Base-by-base conservation (phyloP, 2,329 filamentous ascomycete species). In the Phaeosphaeria sp. region DNA sequence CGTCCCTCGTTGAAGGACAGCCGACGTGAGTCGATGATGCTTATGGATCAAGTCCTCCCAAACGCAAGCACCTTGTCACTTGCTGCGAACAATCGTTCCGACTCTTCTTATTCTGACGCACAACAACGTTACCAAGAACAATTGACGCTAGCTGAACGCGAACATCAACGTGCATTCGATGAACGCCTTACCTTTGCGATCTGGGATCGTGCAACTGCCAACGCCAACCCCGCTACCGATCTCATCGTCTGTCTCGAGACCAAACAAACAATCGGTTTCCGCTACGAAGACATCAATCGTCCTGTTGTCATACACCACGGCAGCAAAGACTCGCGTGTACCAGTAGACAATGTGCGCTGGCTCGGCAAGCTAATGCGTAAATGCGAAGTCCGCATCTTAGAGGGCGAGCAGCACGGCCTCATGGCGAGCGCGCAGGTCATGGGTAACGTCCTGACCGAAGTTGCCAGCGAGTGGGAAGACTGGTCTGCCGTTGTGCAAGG, bases 341-440 rank as follows among this genome's bases (percentile, higher is more conserved):
- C 95, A 0, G 90, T 97, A 15, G 95, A 97, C 56, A 99, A 99
- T 71, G 92, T 97, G 21, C 86, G 90, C 64, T 99, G 95, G 95
- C 84, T 99, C 7, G 93, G 93, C 57, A 93, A 93, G 77, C 91
- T 91, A 43, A 98, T 99, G 93, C 88, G 91, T 27, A 85, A 91
- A 48, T 98, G 94, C 76, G 95, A 98, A 75, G 92, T 99, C 15
- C 84, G 94, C 5, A 88, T 98, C 5, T 83, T 99, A 2, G 91
- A 96, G 65, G 92, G 91, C 6, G 94, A 99, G 76, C 92, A 93
- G 2, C 95, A 99, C 73, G 94, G 95, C 0, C 81, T 99, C 22
- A 99, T 99, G 95, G 95, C 95, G 0, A 96, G 90, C 65, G 93
- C 95, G 0, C 83, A 83, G 15, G 94, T 98, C 46, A 99, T 99